These are phyloP conservation scores for Talinum fruticosum DNA, from an alignment of 148 eudicot genomes.

Conservation along the genomic window DNA sequence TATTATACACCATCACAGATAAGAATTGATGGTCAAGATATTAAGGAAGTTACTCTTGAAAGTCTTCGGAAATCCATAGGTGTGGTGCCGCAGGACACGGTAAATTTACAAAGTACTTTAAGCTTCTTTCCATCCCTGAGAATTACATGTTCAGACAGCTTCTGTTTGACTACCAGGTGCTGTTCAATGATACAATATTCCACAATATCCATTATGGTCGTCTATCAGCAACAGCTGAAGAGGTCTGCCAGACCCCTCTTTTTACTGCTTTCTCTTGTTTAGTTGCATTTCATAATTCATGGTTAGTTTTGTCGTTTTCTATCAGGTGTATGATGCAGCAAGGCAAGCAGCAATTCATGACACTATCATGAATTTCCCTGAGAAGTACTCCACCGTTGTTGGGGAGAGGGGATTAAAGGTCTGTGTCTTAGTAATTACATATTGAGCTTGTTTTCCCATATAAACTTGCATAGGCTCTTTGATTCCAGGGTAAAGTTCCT, in stretches of 20 bases:
- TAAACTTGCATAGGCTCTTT: neutral
- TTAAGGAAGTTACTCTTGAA: slow-evolving; percentile 63
- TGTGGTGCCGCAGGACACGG: slow-evolving; percentile 95
- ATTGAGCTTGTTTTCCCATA: neutral
- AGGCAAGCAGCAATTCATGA: slow-evolving; percentile 86
- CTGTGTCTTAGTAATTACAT: slow-evolving; percentile 6
- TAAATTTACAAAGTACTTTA: slow-evolving; percentile 5
- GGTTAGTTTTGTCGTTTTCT: neutral
- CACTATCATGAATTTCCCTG: slow-evolving; percentile 88
- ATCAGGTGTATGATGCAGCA: slow-evolving; percentile 83
- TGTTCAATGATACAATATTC: slow-evolving; percentile 89
- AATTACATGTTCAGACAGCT: slow-evolving; percentile 24
- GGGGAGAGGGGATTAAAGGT: slow-evolving; percentile 96
- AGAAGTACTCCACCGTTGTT: slow-evolving; percentile 76
- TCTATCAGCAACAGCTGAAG: slow-evolving; percentile 63
- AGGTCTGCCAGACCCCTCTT: slow-evolving; percentile 38
- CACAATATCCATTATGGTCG: slow-evolving; percentile 80
- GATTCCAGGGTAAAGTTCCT: neutral
- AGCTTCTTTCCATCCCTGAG: neutral
- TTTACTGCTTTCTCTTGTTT: neutral
- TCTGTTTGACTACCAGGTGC: slow-evolving; percentile 51
- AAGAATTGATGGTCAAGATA: slow-evolving; percentile 82
- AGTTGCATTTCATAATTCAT: neutral
- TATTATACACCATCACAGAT: slow-evolving; percentile 42
- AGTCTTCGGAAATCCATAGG: slow-evolving; percentile 81